Evolutionary conservation across 441 rosid species (phyloP).

Genomic region (Corymbia calophylla): DNA sequence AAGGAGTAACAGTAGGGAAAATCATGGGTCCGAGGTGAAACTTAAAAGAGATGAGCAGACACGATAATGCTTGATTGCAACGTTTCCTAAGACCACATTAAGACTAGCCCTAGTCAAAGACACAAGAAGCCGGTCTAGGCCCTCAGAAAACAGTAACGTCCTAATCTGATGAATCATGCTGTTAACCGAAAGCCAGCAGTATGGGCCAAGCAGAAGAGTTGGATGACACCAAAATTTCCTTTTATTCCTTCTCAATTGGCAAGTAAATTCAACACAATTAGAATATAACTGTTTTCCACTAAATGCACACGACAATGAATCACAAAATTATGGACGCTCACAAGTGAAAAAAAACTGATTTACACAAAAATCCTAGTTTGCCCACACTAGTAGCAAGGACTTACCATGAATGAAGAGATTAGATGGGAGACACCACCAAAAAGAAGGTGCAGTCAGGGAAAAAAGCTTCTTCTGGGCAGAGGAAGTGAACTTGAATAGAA

Average conservation of each 20-base stretch:
- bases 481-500: constrained; percentile 32
- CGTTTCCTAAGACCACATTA: neutral
- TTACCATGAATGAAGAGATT: constrained; percentile 23
- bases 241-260: constrained; percentile 40
- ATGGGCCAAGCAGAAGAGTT: neutral
- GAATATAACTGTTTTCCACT: constrained; percentile 21
- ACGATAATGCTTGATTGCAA: neutral
- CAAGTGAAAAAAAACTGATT: constrained; percentile 30
- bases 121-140: neutral
- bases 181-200: neutral
- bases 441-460: constrained; percentile 27
- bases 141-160: neutral
- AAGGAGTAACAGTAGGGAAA: neutral
- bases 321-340: constrained; percentile 26
- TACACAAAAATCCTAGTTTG: constrained; percentile 51
- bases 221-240: constrained; percentile 9
- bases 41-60: neutral
- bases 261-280: constrained; percentile 37
- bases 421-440: constrained; percentile 22
- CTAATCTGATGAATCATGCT: neutral
- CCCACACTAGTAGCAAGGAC: constrained; percentile 34
- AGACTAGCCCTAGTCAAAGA: neutral
- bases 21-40: neutral
- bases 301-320: constrained; percentile 53
- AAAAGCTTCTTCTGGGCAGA: constrained; percentile 12